phyloP scores from a whole-genome alignment of 306 rosid species.

The Cucurbita argyrosperma region DNA sequence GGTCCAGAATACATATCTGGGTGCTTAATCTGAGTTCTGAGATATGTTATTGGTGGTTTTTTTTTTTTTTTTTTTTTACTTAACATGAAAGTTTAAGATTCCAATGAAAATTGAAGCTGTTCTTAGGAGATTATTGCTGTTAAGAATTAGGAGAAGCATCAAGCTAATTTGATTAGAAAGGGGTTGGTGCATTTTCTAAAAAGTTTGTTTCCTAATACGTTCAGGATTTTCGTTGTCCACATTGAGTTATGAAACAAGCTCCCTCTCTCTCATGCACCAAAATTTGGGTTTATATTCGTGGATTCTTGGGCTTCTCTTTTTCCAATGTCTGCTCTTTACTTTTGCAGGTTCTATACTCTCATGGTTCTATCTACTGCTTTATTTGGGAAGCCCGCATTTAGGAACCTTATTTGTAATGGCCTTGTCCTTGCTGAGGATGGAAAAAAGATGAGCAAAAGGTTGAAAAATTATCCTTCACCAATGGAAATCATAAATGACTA shows the following conservation, averaged over 20 bases:
- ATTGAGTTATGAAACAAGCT: background rate
- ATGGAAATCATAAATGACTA: slow-evolving; percentile 68
- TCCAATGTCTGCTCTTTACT: slow-evolving; percentile 8
- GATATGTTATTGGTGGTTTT: too few species aligned
- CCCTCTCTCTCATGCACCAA: background rate
- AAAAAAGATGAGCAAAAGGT: slow-evolving; percentile 92
- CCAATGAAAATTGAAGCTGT: too few species aligned
- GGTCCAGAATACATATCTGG: too few species aligned
- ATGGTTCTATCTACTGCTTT: slow-evolving; percentile 90
- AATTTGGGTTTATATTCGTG: background rate
- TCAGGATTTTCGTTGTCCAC: background rate
- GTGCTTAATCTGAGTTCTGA: too few species aligned
- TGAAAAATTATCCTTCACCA: slow-evolving; percentile 87
- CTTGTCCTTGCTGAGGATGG: slow-evolving; percentile 97
- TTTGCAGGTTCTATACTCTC: slow-evolving; percentile 89
- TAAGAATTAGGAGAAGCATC: too few species aligned
- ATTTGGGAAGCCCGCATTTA: slow-evolving; percentile 86
- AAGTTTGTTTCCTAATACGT: background rate
- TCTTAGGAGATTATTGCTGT: too few species aligned
- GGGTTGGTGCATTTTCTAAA: background rate
- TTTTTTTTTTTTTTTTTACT: too few species aligned
- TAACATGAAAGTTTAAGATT: too few species aligned
- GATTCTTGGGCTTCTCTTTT: background rate
- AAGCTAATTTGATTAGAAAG: background rate
- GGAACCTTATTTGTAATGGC: slow-evolving; percentile 93